These are phyloP conservation scores for Metschnikowia colocasiae DNA, from an alignment of 805 yeast species.

Conservation along the genomic window DNA sequence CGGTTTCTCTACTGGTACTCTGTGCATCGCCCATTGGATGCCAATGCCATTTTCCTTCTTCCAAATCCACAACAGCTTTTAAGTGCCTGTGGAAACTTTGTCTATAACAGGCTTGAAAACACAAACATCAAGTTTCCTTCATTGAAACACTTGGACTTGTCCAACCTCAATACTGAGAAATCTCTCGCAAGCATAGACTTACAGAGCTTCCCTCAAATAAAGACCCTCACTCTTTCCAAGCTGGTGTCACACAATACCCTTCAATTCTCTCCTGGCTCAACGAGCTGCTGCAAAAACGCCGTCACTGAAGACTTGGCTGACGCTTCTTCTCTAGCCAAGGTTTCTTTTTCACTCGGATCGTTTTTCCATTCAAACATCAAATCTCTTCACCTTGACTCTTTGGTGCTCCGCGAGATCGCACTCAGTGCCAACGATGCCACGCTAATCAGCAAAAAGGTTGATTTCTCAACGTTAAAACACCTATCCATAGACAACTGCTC, in stretches of 20 bases:
- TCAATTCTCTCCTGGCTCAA: slow-evolving; percentile 7
- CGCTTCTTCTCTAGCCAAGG: not conserved
- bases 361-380: not conserved
- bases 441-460: slow-evolving; percentile 5
- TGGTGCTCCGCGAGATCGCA: slow-evolving; percentile 10
- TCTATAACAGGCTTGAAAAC: not conserved
- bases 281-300: slow-evolving; percentile 10
- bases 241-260: not conserved
- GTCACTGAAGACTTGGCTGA: slow-evolving; percentile 6
- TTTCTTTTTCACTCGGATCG: slow-evolving; percentile 1
- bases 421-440: slow-evolving; percentile 13
- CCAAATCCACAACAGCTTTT: slow-evolving; percentile 8
- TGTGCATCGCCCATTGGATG: slow-evolving; percentile 9
- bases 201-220: slow-evolving; percentile 6
- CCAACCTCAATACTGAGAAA: slow-evolving; percentile 7
- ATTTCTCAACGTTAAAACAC: slow-evolving; percentile 5
- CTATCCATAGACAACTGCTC: slow-evolving; percentile 15
- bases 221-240: slow-evolving; percentile 9
- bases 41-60: slow-evolving; percentile 6
- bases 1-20: slow-evolving; percentile 14
- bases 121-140: not conserved
- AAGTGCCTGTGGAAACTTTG: slow-evolving; percentile 14
- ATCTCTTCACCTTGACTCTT: slow-evolving; percentile 5
- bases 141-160: slow-evolving; percentile 12
- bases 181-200: slow-evolving; percentile 4